Evolutionary conservation across 2,329 filamentous ascomycete species (phyloP).

Genomic region (Cladophialophora immunda): DNA sequence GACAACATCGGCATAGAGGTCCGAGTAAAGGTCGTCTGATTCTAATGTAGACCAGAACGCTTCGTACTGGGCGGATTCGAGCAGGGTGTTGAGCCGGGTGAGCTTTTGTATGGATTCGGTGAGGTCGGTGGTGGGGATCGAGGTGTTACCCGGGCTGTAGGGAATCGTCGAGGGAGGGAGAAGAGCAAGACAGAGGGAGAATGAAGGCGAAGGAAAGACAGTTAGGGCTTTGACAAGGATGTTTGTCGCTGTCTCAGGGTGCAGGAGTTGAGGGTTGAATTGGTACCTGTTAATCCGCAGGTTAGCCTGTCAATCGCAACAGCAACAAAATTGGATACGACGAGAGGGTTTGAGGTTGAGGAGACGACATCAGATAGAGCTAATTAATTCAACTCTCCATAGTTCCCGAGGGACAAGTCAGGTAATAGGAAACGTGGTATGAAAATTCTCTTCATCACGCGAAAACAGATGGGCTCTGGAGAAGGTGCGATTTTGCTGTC

Average conservation of each 20-base stretch:
- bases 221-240: constrained; percentile 98
- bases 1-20: constrained; percentile 90
- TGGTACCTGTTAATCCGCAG: constrained; percentile 75
- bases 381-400: constrained; percentile 76
- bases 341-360: constrained; percentile 30
- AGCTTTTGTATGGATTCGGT: constrained; percentile 92
- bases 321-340: not conserved
- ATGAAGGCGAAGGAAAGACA: constrained; percentile 95
- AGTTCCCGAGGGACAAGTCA: constrained; percentile 67
- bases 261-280: constrained; percentile 97
- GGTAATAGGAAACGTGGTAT: constrained; percentile 98
- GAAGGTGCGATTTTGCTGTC: not conserved
- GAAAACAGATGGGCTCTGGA: constrained; percentile 9
- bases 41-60: constrained; percentile 94
- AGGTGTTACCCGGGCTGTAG: constrained; percentile 60
- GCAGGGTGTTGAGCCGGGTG: constrained; percentile 80
- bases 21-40: constrained; percentile 93
- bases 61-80: constrained; percentile 88
- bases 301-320: constrained; percentile 28
- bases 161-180: constrained; percentile 83
- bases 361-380: constrained; percentile 72
- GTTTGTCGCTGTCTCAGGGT: constrained; percentile 98
- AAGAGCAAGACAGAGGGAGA: constrained; percentile 91
- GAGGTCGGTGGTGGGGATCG: constrained; percentile 60
- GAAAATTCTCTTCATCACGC: constrained; percentile 74